Conservation (phyloP, 2,329 filamentous ascomycete species). For the Diaporthe destruens region DNA sequence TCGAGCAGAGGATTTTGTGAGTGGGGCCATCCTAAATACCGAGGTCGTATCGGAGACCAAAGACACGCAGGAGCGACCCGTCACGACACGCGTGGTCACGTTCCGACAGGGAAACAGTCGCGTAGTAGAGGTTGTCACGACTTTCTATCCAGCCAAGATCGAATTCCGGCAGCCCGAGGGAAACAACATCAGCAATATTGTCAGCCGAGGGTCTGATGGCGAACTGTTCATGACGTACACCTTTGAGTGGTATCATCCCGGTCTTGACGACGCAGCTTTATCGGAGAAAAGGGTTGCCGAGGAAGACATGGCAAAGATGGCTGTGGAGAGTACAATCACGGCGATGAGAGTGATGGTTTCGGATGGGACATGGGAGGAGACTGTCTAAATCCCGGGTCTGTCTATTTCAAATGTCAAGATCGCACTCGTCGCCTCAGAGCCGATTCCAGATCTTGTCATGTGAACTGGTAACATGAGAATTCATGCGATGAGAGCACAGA, state of each 20-base stretch:
- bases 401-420: not conserved
- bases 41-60: conserved; percentile 46
- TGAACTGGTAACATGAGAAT: not conserved
- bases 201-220: conserved; percentile 35
- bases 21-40: conserved; percentile 48
- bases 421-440: not conserved
- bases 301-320: conserved; percentile 30
- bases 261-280: conserved; percentile 12
- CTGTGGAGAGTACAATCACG: conserved; percentile 35
- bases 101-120: conserved; percentile 47
- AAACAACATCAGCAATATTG: conserved; percentile 46
- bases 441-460: not conserved
- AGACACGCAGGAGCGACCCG: conserved; percentile 45
- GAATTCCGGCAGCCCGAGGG: conserved; percentile 48
- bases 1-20: conserved; percentile 49
- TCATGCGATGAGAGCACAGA: too few species aligned
- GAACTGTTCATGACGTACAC: conserved; percentile 41
- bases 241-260: conserved; percentile 39
- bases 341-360: conserved; percentile 32
- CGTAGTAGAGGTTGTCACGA: conserved; percentile 47
- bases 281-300: conserved; percentile 28
- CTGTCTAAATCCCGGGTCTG: not conserved
- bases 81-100: conserved; percentile 48
- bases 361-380: conserved; percentile 34
- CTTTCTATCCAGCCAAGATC: conserved; percentile 46